A percentile compares a stretch with the other conserved stretches of the same genome.
Conservation (phyloP, 2,329 filamentous ascomycete species). For the Clonostachys byssicola region DNA sequence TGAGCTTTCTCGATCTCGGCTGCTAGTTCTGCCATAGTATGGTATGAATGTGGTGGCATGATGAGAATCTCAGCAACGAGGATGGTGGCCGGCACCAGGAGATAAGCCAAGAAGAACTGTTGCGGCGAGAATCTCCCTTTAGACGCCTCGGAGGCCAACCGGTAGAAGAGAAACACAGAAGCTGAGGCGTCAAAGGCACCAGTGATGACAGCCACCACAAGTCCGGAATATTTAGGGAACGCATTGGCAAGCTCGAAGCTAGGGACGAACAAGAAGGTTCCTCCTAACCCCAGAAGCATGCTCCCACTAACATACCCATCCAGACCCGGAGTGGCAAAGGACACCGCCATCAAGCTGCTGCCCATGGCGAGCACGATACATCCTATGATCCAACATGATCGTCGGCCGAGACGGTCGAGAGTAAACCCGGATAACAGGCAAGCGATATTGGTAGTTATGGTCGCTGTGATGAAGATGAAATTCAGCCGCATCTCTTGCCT, state of each 20-base stretch:
- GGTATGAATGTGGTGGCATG: conserved; percentile 33
- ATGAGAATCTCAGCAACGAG: conserved; percentile 27
- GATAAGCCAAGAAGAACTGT: conserved; percentile 34
- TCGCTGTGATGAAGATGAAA: conserved; percentile 85
- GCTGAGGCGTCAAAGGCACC: conserved; percentile 81
- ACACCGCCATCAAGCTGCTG: conserved; percentile 68
- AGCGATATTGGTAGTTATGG: conserved; percentile 80
- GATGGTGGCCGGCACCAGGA: conserved; percentile 26
- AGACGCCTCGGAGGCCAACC: conserved; percentile 61
- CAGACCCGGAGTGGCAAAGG: conserved; percentile 53
- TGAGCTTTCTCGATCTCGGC: conserved; percentile 29
- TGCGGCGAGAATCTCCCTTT: conserved; percentile 24
- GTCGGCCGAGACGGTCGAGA: conserved; percentile 75
- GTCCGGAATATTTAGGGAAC: conserved; percentile 68
- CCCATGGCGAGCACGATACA: conserved; percentile 64
- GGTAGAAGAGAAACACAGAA: conserved; percentile 71
- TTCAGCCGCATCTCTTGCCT: conserved; percentile 61
- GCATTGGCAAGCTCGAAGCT: conserved; percentile 80
- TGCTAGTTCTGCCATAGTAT: conserved; percentile 30
- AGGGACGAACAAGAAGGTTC: conserved; percentile 76
- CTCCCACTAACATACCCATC: conserved; percentile 74
- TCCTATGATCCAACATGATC: conserved; percentile 69
- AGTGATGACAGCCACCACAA: conserved; percentile 73
- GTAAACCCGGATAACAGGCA: conserved; percentile 81
- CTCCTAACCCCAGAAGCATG: conserved; percentile 69